A percentile compares a stretch with the other conserved stretches of the same genome.
phyloP scores from a whole-genome alignment of 164 flowering plant genomes.

The Santalum album region DNA sequence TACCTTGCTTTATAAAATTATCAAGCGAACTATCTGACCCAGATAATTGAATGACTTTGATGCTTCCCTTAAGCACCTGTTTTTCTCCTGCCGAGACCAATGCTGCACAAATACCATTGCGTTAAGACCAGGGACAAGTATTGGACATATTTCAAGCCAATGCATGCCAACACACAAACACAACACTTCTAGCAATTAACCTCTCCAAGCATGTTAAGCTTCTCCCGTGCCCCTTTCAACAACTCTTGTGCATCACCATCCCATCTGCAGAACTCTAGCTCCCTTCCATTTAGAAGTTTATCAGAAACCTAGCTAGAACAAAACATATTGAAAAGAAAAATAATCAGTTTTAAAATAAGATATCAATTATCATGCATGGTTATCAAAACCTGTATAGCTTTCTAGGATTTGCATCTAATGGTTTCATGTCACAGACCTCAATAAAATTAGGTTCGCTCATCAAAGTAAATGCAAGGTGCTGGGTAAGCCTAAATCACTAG shows the following conservation, averaged over 20 bases:
- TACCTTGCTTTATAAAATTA: constrained; percentile 37
- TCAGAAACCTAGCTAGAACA: constrained; percentile 45
- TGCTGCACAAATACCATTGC: constrained; percentile 35
- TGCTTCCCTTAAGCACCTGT: constrained; percentile 79
- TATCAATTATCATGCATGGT: no score
- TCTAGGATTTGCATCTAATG: no score
- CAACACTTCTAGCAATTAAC: constrained; percentile 31
- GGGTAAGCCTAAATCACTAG: no score
- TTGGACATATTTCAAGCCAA: not conserved
- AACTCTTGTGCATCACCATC: constrained; percentile 53
- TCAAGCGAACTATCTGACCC: constrained; percentile 81
- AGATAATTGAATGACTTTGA: constrained; percentile 57
- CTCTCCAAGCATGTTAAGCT: constrained; percentile 84
- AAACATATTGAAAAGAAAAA: not conserved
- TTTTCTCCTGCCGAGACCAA: constrained; percentile 76
- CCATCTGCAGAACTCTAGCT: constrained; percentile 76
- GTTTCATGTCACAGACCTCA: no score
- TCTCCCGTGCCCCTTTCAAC: constrained; percentile 59
- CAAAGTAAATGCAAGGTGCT: no score
- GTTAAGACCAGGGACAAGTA: not conserved
- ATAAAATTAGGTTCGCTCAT: no score
- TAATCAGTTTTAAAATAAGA: not conserved
- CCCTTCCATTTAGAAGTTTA: constrained; percentile 55
- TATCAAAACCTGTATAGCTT: no score
- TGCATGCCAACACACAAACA: not conserved